Evolutionary conservation across 202 grass and related monocot genomes (phyloP).

Genomic region (Bolboschoenoplectus hybrid): DNA sequence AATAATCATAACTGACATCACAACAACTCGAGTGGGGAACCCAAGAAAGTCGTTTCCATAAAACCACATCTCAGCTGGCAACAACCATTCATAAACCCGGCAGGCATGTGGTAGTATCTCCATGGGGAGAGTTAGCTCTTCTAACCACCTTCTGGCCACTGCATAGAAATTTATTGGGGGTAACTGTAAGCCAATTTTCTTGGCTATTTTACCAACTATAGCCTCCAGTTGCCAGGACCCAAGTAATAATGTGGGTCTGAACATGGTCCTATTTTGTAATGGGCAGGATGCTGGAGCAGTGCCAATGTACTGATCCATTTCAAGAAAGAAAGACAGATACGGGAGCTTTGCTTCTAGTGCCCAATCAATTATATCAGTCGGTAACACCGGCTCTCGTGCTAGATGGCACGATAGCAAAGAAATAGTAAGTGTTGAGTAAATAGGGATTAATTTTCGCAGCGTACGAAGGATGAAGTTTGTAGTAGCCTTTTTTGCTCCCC

Average conservation of each 20-base stretch:
- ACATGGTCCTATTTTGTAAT: conserved; percentile 63
- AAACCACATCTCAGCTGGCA: conserved; percentile 81
- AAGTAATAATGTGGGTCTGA: conserved; percentile 67
- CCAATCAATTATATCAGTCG: conserved; percentile 73
- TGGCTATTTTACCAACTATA: conserved; percentile 60
- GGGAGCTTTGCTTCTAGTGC: conserved; percentile 67
- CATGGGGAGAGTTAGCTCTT: conserved; percentile 64
- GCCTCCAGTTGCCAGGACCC: conserved; percentile 82
- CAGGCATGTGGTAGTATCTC: conserved; percentile 65
- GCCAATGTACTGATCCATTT: conserved; percentile 67
- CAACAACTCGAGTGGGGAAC: conserved; percentile 75
- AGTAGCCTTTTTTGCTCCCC: conserved; percentile 33
- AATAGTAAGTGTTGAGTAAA: conserved; percentile 82
- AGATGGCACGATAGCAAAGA: conserved; percentile 76
- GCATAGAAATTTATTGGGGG: conserved; percentile 88
- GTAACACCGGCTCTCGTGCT: conserved; percentile 69
- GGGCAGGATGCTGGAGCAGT: conserved; percentile 47
- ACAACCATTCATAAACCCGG: conserved; percentile 74
- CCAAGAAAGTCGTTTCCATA: conserved; percentile 54
- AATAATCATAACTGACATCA: conserved; percentile 81
- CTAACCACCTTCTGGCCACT: conserved; percentile 63
- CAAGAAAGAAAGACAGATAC: conserved; percentile 61
- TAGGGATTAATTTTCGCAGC: conserved; percentile 62
- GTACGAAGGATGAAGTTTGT: conserved; percentile 49
- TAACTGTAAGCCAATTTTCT: conserved; percentile 60